Conservation (phyloP, 2,329 filamentous ascomycete genomes). For the Colletotrichum orchidophilum region DNA sequence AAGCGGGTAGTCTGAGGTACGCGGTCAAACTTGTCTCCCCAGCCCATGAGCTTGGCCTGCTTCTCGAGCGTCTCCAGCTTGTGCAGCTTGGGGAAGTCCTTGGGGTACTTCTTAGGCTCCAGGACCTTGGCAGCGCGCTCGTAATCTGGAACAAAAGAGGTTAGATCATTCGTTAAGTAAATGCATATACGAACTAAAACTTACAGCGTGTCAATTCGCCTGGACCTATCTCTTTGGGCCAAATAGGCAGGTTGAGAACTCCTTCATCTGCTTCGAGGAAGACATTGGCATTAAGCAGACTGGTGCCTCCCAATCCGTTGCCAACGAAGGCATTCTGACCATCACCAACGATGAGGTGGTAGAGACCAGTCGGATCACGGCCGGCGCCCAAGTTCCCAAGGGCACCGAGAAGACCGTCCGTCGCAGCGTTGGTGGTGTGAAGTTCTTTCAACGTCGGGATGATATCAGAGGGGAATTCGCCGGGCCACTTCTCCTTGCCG, state of each 20-base stretch:
- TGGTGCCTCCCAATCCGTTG: slow-evolving; percentile 69
- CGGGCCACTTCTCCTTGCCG: slow-evolving; percentile 56
- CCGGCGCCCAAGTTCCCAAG: slow-evolving; percentile 41
- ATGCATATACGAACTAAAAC: slow-evolving; percentile 34
- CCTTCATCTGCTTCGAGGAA: slow-evolving; percentile 68
- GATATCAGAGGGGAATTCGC: slow-evolving; percentile 50
- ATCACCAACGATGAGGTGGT: slow-evolving; percentile 53
- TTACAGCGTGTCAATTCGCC: slow-evolving; percentile 58
- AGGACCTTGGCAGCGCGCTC: slow-evolving; percentile 63
- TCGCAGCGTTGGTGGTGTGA: slow-evolving; percentile 40
- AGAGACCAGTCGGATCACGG: slow-evolving; percentile 51
- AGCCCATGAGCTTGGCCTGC: slow-evolving; percentile 63
- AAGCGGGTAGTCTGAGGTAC: slow-evolving; percentile 73
- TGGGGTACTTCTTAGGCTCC: slow-evolving; percentile 66
- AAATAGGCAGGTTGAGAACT: slow-evolving; percentile 61
- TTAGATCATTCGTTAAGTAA: neutral
- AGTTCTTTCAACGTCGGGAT: slow-evolving; percentile 45
- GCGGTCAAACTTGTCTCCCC: slow-evolving; percentile 62
- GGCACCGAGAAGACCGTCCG: slow-evolving; percentile 44
- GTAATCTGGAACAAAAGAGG: slow-evolving; percentile 58
- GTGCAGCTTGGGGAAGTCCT: slow-evolving; percentile 63
- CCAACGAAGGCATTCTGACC: slow-evolving; percentile 54
- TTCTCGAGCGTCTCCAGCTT: slow-evolving; percentile 66
- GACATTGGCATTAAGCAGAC: slow-evolving; percentile 73
- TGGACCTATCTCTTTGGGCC: slow-evolving; percentile 65